These are phyloP conservation scores for Naganishia sp. DNA, from an alignment of 1,284 basidiomycete species.

Conservation along the genomic window DNA sequence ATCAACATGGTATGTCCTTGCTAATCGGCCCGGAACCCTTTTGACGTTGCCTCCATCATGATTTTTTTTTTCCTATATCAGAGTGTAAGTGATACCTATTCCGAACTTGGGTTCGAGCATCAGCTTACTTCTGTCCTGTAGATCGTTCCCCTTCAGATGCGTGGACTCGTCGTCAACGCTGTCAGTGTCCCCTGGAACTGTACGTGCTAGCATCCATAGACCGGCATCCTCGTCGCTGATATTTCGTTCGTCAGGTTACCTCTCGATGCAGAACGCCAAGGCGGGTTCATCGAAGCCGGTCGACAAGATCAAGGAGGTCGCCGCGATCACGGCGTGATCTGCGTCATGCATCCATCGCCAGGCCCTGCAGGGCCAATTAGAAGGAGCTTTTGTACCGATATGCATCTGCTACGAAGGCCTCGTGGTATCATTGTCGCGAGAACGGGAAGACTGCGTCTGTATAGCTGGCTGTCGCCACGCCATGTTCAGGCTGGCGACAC, in stretches of 20 bases:
- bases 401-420: too few species aligned
- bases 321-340: background rate
- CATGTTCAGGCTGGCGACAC: too few species aligned
- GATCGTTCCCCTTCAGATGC: slow-evolving; percentile 55
- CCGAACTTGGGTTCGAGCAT: background rate
- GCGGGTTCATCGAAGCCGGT: background rate
- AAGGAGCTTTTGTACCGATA: too few species aligned
- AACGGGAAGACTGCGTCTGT: too few species aligned
- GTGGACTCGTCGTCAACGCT: slow-evolving; percentile 54
- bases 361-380: too few species aligned
- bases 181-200: slow-evolving; percentile 56
- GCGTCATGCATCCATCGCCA: background rate
- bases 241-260: slow-evolving; percentile 36
- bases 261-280: slow-evolving; percentile 51
- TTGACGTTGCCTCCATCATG: background rate
- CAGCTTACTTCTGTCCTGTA: slow-evolving; percentile 26
- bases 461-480: too few species aligned
- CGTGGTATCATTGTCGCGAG: too few species aligned
- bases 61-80: slow-evolving; percentile 2
- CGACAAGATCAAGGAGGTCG: slow-evolving; percentile 13
- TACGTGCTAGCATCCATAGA: background rate
- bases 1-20: slow-evolving; percentile 52
- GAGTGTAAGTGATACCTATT: slow-evolving; percentile 36
- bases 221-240: background rate
- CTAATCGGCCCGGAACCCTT: too few species aligned